Conservation (phyloP, 2,329 filamentous ascomycete species). For the Alternaria rosae region DNA sequence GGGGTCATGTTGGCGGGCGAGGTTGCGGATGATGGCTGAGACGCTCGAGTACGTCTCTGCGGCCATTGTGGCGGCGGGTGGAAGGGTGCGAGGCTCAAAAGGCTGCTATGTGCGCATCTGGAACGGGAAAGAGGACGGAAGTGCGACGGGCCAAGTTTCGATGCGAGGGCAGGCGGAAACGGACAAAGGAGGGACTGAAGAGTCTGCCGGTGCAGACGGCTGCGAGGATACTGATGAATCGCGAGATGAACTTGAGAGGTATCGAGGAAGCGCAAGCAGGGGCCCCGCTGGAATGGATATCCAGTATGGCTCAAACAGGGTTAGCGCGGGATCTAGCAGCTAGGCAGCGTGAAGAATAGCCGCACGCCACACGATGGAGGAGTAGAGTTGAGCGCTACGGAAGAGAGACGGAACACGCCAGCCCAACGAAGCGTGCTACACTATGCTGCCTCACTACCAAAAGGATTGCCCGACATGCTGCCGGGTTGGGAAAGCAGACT, state of each 20-base stretch:
- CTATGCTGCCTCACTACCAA: not conserved
- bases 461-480: constrained; percentile 1
- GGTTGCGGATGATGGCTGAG: constrained; percentile 55
- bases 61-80: constrained; percentile 39
- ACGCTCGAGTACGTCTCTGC: constrained; percentile 49
- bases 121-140: constrained; percentile 22
- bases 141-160: constrained; percentile 19
- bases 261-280: constrained; percentile 7
- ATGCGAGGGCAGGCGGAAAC: not conserved
- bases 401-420: not conserved
- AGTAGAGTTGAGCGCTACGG: not conserved
- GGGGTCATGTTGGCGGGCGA: constrained; percentile 58
- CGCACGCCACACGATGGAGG: not conserved
- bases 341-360: constrained; percentile 2
- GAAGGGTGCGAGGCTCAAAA: constrained; percentile 28
- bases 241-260: constrained; percentile 9
- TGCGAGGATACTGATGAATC: constrained; percentile 1
- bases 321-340: not conserved
- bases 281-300: constrained; percentile 11
- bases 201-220: not conserved
- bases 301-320: not conserved
- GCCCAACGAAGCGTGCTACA: not conserved
- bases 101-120: constrained; percentile 48
- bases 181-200: constrained; percentile 3
- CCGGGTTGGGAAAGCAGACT: not conserved